Percentiles rank a stretch among this genome's conserved stretches.
Evolutionary conservation across 768 basidiomycete species (phyloP).

Genomic region (Naganishia vaughanmartiniae): DNA sequence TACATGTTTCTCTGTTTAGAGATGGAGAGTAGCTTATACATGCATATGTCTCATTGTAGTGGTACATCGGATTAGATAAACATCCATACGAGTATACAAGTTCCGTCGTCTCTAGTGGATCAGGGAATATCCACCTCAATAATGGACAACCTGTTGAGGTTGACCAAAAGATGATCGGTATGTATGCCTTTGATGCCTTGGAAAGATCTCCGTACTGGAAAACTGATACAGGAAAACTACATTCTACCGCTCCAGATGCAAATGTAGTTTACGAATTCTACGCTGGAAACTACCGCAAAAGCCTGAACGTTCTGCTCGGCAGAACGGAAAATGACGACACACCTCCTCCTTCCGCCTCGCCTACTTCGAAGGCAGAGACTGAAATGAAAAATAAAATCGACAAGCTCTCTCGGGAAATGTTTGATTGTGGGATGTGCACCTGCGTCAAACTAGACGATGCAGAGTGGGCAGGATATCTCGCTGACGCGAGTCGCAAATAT

Average conservation of each 20-base stretch:
- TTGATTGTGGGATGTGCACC: neutral
- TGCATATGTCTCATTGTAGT: neutral
- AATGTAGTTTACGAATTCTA: conserved; percentile 13
- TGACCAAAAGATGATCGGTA: conserved; percentile 20
- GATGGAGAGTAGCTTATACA: neutral
- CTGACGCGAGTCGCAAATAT: conserved; percentile 13
- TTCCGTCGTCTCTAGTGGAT: conserved; percentile 9
- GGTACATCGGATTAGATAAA: conserved; percentile 16
- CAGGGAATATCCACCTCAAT: conserved; percentile 1
- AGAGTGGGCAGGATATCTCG: conserved; percentile 5
- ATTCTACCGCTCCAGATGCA: neutral
- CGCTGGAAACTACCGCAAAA: conserved; percentile 5
- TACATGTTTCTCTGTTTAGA: neutral
- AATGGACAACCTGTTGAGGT: neutral
- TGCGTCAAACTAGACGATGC: conserved; percentile 11
- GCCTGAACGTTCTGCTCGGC: conserved; percentile 3
- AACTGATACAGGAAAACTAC: neutral
- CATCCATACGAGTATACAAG: conserved; percentile 20
- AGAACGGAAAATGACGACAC: neutral
- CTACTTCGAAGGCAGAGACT: neutral
- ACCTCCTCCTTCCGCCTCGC: neutral
- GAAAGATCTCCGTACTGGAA: neutral
- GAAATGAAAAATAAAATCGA: neutral
- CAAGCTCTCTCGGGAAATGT: conserved; percentile 19
- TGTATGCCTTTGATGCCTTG: neutral